Conservation (phyloP, 1,139 yeast genomes). For the Blastobotrys elegans region DNA sequence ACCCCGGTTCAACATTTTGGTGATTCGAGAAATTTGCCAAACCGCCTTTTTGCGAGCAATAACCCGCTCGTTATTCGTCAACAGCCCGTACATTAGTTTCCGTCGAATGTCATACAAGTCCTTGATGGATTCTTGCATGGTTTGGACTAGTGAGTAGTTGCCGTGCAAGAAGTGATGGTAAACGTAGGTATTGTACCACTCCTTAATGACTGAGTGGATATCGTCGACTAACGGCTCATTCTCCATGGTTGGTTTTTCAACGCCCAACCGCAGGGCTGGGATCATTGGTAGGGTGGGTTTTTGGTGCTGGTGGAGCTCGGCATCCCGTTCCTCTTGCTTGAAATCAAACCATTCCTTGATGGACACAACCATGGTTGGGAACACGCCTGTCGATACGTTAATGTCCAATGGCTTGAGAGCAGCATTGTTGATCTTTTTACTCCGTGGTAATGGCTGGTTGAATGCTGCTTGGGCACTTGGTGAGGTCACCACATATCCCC, state of each 20-base stretch:
- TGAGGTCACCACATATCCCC: conserved; percentile 56
- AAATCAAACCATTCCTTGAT: conserved; percentile 29
- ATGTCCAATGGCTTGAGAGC: conserved; percentile 28
- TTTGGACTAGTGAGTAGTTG: conserved; percentile 36
- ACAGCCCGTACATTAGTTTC: conserved; percentile 50
- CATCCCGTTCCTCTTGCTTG: conserved; percentile 15
- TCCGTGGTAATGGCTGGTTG: conserved; percentile 26
- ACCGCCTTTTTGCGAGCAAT: conserved; percentile 57
- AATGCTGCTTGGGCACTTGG: conserved; percentile 31
- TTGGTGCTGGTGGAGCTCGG: conserved; percentile 6
- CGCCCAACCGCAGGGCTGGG: conserved; percentile 30
- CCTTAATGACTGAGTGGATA: conserved; percentile 31
- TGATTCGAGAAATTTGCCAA: conserved; percentile 55
- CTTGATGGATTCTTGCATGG: conserved; percentile 32
- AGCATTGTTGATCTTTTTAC: conserved; percentile 23
- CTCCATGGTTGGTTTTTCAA: conserved; percentile 25
- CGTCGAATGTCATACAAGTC: conserved; percentile 62
- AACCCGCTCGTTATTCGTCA: conserved; percentile 55
- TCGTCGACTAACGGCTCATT: conserved; percentile 34
- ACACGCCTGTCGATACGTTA: conserved; percentile 28
- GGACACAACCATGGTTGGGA: conserved; percentile 29
- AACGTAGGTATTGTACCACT: conserved; percentile 33
- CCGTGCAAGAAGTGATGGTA: conserved; percentile 31
- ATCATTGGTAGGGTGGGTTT: conserved; percentile 26
- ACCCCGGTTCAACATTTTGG: conserved; percentile 63